These are phyloP conservation scores for Stephanocyclus meneghinianus DNA, from an alignment of 352 stramenopile species.

Conservation along the genomic window DNA sequence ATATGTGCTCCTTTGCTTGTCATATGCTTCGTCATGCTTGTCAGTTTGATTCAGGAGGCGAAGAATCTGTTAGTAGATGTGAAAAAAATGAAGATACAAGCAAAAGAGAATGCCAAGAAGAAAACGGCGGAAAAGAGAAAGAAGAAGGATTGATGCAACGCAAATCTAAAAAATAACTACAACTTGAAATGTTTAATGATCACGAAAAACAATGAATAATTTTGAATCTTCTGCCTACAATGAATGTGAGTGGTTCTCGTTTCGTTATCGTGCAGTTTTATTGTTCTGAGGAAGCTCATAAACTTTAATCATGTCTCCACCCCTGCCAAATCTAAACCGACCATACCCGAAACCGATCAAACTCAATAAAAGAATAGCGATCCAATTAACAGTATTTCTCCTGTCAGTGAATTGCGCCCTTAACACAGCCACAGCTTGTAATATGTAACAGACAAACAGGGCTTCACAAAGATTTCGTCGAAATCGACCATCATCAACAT, in stretches of 20 bases:
- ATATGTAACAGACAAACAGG: conserved; percentile 70
- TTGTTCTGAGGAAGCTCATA: conserved; percentile 74
- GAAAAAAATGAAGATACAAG: conserved; percentile 70
- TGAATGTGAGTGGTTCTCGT: not conserved
- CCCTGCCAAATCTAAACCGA: conserved; percentile 71
- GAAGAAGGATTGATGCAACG: conserved; percentile 34
- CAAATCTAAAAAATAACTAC: not conserved
- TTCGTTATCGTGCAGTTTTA: conserved; percentile 29
- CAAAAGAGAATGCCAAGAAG: conserved; percentile 51
- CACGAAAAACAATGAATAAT: too few relatives aligned
- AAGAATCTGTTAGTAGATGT: conserved; percentile 72
- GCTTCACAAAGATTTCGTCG: conserved; percentile 75
- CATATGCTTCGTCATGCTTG: conserved; percentile 74
- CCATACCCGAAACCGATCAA: conserved; percentile 65
- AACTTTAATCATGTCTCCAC: conserved; percentile 78
- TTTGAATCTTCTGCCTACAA: too few relatives aligned
- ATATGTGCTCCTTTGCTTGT: conserved; percentile 75
- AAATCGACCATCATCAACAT: conserved; percentile 79
- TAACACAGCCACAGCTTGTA: conserved; percentile 75
- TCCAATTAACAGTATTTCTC: conserved; percentile 69
- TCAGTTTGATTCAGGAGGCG: conserved; percentile 75
- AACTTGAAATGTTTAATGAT: too few relatives aligned
- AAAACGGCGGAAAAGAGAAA: conserved; percentile 30
- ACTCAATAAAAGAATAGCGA: conserved; percentile 70
- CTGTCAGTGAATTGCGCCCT: conserved; percentile 77